Evolutionary conservation across 202 grass and related monocot species (phyloP).

Genomic region (Zizania palustris): DNA sequence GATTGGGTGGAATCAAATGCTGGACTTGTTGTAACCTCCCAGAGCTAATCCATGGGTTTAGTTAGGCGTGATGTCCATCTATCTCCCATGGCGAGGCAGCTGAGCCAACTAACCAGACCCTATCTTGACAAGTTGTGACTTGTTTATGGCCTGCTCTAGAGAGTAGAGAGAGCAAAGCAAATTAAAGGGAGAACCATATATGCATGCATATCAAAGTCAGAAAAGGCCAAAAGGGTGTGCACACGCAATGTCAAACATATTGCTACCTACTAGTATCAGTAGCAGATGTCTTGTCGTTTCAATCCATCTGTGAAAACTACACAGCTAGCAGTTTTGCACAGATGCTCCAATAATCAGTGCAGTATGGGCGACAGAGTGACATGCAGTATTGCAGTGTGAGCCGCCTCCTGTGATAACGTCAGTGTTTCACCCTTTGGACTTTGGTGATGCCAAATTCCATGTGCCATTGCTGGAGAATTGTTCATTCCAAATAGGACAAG

Average conservation of each 20-base stretch:
- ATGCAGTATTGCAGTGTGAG: neutral
- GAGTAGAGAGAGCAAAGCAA: no score
- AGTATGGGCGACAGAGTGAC: neutral
- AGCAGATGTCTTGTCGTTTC: neutral
- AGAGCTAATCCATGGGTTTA: neutral
- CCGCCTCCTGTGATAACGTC: neutral
- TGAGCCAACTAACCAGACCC: conserved; percentile 37
- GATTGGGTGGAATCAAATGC: neutral
- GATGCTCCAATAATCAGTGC: conserved; percentile 2
- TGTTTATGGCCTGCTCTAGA: conserved; percentile 9
- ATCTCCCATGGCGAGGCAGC: conserved; percentile 15
- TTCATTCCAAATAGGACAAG: neutral
- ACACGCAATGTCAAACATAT: no score
- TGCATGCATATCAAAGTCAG: no score
- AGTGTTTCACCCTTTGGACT: neutral
- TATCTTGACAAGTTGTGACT: neutral
- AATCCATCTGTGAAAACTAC: neutral
- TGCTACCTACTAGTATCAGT: neutral
- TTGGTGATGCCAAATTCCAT: neutral
- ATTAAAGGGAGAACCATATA: neutral
- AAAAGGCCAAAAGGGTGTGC: no score
- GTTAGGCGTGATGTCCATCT: conserved; percentile 45
- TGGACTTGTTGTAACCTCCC: neutral
- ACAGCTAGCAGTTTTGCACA: neutral
- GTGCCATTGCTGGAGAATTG: conserved; percentile 22